phyloP scores from a whole-genome alignment of 495 filamentous ascomycete species.

The Echria macrotheca region DNA sequence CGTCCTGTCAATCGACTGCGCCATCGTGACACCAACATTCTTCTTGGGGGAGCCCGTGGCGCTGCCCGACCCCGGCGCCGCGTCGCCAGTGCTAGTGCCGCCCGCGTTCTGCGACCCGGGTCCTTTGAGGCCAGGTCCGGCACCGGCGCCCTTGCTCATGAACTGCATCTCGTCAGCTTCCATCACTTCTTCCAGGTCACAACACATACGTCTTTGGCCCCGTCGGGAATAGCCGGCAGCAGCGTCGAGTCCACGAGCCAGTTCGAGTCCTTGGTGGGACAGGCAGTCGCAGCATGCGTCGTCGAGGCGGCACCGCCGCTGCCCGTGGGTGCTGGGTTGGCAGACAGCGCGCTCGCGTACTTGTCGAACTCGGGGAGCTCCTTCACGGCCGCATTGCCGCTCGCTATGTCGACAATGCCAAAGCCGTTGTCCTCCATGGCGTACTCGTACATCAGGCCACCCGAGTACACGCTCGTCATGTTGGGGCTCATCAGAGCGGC shows the following conservation, averaged over 20 bases:
- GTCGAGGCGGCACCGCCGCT: conserved; percentile 71
- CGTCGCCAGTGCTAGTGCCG: conserved; percentile 53
- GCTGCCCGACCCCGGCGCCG: conserved; percentile 56
- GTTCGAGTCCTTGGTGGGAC: conserved; percentile 60
- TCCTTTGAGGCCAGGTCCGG: conserved; percentile 65
- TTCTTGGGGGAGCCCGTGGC: conserved; percentile 35
- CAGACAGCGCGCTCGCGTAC: conserved; percentile 59
- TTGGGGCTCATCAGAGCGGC: conserved; percentile 69
- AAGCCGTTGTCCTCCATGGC: conserved; percentile 69
- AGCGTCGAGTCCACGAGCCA: conserved; percentile 65
- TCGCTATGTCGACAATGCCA: conserved; percentile 59
- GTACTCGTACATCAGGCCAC: conserved; percentile 95
- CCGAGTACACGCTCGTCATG: conserved; percentile 92
- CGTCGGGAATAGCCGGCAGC: conserved; percentile 71
- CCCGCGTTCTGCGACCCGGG: conserved; percentile 67
- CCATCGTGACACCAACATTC: conserved; percentile 34
- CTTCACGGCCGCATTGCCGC: conserved; percentile 41
- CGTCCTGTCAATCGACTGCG: conserved; percentile 45
- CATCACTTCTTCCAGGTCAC: neutral
- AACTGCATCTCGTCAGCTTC: conserved; percentile 37
- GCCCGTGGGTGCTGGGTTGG: conserved; percentile 60
- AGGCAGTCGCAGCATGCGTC: conserved; percentile 57
- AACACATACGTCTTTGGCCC: conserved; percentile 41
- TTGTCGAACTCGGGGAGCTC: conserved; percentile 54
- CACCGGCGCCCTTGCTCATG: conserved; percentile 69